Evolutionary conservation across 2,329 filamentous ascomycete species (phyloP).

Genomic region (Rutstroemia sp.): DNA sequence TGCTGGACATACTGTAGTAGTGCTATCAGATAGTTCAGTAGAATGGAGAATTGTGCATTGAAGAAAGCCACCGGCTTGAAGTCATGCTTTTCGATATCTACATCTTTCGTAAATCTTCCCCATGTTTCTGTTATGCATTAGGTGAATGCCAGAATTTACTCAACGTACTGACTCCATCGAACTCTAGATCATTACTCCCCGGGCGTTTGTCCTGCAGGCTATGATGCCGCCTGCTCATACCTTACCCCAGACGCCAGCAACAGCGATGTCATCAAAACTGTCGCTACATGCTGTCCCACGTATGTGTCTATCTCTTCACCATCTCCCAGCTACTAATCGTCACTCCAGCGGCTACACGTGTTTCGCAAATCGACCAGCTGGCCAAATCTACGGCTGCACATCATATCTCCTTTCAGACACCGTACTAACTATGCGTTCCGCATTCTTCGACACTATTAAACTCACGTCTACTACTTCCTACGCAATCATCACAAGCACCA

Average conservation of each 20-base stretch:
- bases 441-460: background rate
- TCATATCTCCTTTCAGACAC: background rate
- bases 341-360: background rate
- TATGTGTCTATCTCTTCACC: background rate
- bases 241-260: background rate
- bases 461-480: background rate
- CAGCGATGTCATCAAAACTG: background rate
- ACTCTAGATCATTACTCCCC: slow-evolving; percentile 3
- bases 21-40: no score
- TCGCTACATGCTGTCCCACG: slow-evolving; percentile 4
- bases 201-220: background rate
- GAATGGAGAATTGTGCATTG: no score
- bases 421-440: background rate
- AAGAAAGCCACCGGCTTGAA: no score
- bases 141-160: background rate
- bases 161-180: background rate
- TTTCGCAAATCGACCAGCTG: background rate
- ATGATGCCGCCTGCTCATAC: slow-evolving; percentile 1
- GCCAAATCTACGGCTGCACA: slow-evolving; percentile 3
- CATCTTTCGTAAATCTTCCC: background rate
- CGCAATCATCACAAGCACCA: background rate
- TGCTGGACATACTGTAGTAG: background rate
- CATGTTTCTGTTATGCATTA: no score
- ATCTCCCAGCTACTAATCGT: background rate
- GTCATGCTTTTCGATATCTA: no score